phyloP scores from a whole-genome alignment of 345 rosid genomes.

The Passiflora organensis region DNA sequence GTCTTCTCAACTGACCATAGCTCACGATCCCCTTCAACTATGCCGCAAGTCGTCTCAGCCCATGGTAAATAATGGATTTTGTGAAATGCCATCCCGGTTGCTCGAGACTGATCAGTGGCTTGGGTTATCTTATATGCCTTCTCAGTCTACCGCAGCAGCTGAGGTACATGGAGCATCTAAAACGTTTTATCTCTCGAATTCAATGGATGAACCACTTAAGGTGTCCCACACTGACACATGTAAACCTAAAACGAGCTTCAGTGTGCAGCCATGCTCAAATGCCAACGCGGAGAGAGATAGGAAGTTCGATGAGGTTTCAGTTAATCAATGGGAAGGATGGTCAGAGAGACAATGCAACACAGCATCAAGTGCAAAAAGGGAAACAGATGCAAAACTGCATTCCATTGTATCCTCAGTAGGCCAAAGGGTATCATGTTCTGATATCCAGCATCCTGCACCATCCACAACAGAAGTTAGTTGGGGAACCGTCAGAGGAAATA shows the following conservation, averaged over 20 bases:
- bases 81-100: conserved; percentile 12
- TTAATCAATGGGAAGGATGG: conserved; percentile 46
- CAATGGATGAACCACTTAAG: conserved; percentile 1
- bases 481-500: conserved; percentile 39
- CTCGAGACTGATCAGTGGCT: not conserved
- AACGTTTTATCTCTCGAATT: conserved; percentile 9
- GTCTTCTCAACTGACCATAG: conserved; percentile 39
- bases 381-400: conserved; percentile 8
- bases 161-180: conserved; percentile 5
- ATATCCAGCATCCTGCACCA: conserved; percentile 5
- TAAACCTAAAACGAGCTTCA: conserved; percentile 35
- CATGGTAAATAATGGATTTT: conserved; percentile 1
- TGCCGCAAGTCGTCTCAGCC: conserved; percentile 26
- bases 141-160: conserved; percentile 6
- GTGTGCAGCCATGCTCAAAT: conserved; percentile 38
- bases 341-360: conserved; percentile 42
- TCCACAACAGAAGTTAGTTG: conserved; percentile 26
- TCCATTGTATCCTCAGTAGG: conserved; percentile 5
- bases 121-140: not conserved
- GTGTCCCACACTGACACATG: conserved; percentile 18
- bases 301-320: conserved; percentile 35
- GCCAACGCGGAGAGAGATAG: conserved; percentile 36
- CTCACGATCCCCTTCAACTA: conserved; percentile 21
- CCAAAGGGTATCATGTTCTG: conserved; percentile 18
- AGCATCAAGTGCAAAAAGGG: conserved; percentile 23